Percentiles rank a stretch among this genome's conserved stretches.
phyloP scores from a whole-genome alignment of 257 asterid genomes.

The Paulownia fortunei region DNA sequence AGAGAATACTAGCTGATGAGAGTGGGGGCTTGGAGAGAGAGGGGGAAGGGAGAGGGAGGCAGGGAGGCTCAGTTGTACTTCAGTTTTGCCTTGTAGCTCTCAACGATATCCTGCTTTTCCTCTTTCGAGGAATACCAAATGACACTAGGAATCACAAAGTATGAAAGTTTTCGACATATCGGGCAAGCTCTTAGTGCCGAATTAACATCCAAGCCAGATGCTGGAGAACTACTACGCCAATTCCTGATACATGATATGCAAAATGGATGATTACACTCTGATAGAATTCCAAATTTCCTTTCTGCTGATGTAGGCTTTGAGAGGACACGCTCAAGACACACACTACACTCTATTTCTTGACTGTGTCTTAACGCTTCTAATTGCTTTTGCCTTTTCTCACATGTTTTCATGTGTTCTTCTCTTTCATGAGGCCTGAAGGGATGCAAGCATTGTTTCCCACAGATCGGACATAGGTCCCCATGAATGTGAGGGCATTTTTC shows the following conservation, averaged over 20 bases:
- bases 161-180: conserved; percentile 87
- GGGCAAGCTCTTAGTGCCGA: conserved; percentile 94
- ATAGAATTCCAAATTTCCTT: conserved; percentile 87
- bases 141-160: conserved; percentile 94
- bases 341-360: conserved; percentile 94
- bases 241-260: conserved; percentile 92
- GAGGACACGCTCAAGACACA: conserved; percentile 91
- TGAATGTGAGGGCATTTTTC: conserved; percentile 76
- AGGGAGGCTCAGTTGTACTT: conserved; percentile 47
- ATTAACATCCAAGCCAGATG: conserved; percentile 78
- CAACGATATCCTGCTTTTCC: conserved; percentile 82
- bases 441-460: conserved; percentile 86
- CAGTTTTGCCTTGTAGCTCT: conserved; percentile 84
- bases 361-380: conserved; percentile 71
- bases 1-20: conserved; percentile 30
- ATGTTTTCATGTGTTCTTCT: conserved; percentile 77
- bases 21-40: background rate
- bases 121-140: conserved; percentile 83
- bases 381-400: conserved; percentile 78
- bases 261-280: conserved; percentile 95
- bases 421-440: conserved; percentile 89
- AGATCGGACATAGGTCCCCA: conserved; percentile 81
- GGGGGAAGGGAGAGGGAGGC: too few species aligned
- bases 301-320: conserved; percentile 77
- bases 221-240: conserved; percentile 84